phyloP scores from a whole-genome alignment of 208 protist genomes.

The Crithidia fasciculata region DNA sequence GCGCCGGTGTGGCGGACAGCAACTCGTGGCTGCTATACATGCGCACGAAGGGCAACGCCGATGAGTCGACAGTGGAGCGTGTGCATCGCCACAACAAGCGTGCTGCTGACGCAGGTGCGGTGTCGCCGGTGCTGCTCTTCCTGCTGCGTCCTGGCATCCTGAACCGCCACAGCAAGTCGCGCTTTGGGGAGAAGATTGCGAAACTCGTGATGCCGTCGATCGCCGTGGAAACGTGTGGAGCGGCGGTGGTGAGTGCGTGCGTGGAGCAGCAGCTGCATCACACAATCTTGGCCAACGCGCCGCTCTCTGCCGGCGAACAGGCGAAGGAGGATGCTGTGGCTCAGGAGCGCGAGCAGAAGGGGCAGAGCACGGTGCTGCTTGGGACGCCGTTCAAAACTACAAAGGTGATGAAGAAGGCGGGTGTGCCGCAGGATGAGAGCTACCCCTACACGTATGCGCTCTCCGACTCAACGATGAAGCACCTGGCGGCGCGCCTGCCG shows the following conservation, averaged over 20 bases:
- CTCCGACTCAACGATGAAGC: slow-evolving; percentile 21
- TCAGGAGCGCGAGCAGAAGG: background rate
- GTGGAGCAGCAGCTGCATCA: slow-evolving; percentile 14
- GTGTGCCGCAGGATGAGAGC: slow-evolving; percentile 2
- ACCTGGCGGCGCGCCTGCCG: slow-evolving; percentile 12
- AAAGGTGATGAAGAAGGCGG: slow-evolving; percentile 18
- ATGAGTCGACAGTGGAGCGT: slow-evolving; percentile 59
- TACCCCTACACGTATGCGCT: slow-evolving; percentile 14
- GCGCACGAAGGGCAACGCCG: slow-evolving; percentile 67
- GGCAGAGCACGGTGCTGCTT: background rate
- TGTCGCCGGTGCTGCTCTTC: slow-evolving; percentile 38
- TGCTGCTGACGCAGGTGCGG: background rate
- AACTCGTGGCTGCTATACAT: slow-evolving; percentile 73
- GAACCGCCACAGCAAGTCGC: slow-evolving; percentile 58
- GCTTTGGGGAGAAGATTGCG: slow-evolving; percentile 54
- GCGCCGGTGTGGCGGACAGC: slow-evolving; percentile 49
- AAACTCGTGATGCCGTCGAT: slow-evolving; percentile 46
- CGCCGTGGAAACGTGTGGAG: slow-evolving; percentile 57
- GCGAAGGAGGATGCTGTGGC: background rate
- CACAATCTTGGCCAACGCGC: background rate
- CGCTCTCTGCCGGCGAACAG: background rate
- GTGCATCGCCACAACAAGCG: slow-evolving; percentile 34
- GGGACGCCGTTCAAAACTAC: slow-evolving; percentile 21
- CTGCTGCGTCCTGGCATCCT: slow-evolving; percentile 69
- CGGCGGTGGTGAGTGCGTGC: slow-evolving; percentile 49